Base-by-base conservation (phyloP, 1,139 yeast species). In the Suhomyces terraborum region DNA sequence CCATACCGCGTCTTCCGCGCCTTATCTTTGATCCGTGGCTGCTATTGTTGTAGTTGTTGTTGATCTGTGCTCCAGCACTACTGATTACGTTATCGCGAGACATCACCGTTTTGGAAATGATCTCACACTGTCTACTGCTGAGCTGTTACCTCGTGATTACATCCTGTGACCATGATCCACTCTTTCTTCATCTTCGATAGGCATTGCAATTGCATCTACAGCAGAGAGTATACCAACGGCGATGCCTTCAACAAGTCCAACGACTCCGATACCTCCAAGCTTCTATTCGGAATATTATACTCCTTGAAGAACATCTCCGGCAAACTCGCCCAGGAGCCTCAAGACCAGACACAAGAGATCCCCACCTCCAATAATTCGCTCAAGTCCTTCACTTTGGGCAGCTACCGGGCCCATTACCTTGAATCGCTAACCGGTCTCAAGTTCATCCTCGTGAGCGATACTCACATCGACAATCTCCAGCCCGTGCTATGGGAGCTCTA, bases 171-270 rank as follows among this genome's bases (percentile, higher is more conserved):
- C 16, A 41, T 41, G 45, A 80, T 88, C 40, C 84, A 84, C 63
- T 85, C 96, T 7, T 85, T 89, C 59, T 86, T 89, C 82, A 78
- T 91, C 41, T 91, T 84, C 59, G 96, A 91, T 59, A 77, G 94
- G 57, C 97, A 91, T 60, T 87, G 95, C 65, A 81, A 80, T 51
- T 86, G 95, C 56, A 78, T 86, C 29, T 86, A 79, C 62, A 77
- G 75, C 51, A 66, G 93, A 32, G 89, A 84, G 56, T 85, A 78
- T 70, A 68, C 61, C 16, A 61, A 54, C 41, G 45, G 53, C 26
- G 43, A 43, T 30, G 39, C 39, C 39, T 67, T 75, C 36, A 84
- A 84, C 55, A 67, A 72, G 19, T 75, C 72, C 45, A 82, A 80
- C 55, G 74, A 75, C 40, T 81, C 81, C 30, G 84, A 85, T 54